Base-by-base conservation (phyloP, 2,329 filamentous ascomycete species). In the Aspergillus persii region DNA sequence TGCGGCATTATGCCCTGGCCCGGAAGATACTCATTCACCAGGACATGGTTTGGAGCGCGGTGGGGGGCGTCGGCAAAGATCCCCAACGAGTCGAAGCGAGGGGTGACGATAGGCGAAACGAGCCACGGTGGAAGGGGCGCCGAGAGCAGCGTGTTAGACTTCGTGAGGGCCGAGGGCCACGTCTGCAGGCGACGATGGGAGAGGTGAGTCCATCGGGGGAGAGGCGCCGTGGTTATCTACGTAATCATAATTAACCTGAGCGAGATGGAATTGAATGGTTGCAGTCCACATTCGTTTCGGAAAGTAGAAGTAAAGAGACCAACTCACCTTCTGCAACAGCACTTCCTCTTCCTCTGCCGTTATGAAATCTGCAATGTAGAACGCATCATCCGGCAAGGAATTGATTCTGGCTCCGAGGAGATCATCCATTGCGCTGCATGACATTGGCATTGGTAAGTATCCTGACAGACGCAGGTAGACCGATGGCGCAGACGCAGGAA, bases 1-100 rank as follows among this genome's bases (percentile, higher is more conserved):
- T 98, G 94, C 50, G 93, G 88, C 91, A 97, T 96, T 65, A 98
- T 98, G n/a, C 94, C 94, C 63, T 96, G 86, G 2, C 91, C 91
- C 0, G 91, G 86, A 1, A 83, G 82, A 74, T 98, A 99, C 74
- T 97, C 93, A 71, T 99, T 99, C 67, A 98, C 87, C 41, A 98
- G 81, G 50, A 96, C 91, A 76, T 98, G 95, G 68, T 98, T 99
- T 2, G 94, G 91, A 3, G 80, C 81, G 18, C 79, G 68, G 70
- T 98, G 93, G 4, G 91, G 90, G 53, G 92, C 91, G 23, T 80
- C 72, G 2, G 72, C 62, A 69, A 88, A 89, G 11, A 88, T 76
- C 3, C 76, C 76, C 0, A 83, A 68, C 2, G 68, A 63, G 26
- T 77, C 63, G 49, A 83, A 77, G 39, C 84, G 88, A 3, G 84